Evolutionary conservation across 441 rosid species (phyloP).

Genomic region (Arabidopsis hybrid): DNA sequence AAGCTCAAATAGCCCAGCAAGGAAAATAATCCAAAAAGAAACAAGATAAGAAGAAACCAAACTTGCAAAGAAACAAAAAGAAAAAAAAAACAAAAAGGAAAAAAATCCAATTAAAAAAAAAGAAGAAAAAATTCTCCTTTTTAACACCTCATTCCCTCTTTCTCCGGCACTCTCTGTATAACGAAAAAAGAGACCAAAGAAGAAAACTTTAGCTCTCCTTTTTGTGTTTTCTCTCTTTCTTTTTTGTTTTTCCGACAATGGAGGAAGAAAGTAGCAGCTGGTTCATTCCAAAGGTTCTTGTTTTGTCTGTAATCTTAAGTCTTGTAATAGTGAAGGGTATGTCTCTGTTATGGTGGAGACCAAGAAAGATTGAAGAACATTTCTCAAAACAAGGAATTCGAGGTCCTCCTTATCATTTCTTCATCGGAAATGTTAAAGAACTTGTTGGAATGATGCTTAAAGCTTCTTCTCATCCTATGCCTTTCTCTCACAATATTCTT

Average conservation of each 20-base stretch:
- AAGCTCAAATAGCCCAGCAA: slow-evolving; percentile 52
- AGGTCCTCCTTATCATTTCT: slow-evolving; percentile 95
- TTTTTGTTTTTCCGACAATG: slow-evolving; percentile 33
- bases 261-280: slow-evolving; percentile 42
- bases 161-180: slow-evolving; percentile 48
- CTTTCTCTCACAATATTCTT: slow-evolving; percentile 89
- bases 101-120: background rate
- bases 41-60: slow-evolving; percentile 54
- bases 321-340: slow-evolving; percentile 46
- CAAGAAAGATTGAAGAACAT: slow-evolving; percentile 84
- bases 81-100: slow-evolving; percentile 40
- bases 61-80: slow-evolving; percentile 53
- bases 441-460: slow-evolving; percentile 88
- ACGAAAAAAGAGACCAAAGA: slow-evolving; percentile 42
- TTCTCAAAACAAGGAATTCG: slow-evolving; percentile 95
- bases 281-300: slow-evolving; percentile 46
- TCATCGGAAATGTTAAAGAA: slow-evolving; percentile 92
- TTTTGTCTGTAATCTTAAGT: slow-evolving; percentile 40
- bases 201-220: slow-evolving; percentile 33
- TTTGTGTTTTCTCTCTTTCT: slow-evolving; percentile 28
- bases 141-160: slow-evolving; percentile 48
- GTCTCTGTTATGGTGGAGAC: slow-evolving; percentile 86
- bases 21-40: slow-evolving; percentile 47
- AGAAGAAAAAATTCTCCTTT: slow-evolving; percentile 40
- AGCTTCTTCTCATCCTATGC: slow-evolving; percentile 95